phyloP scores from a whole-genome alignment of 2,329 filamentous ascomycete genomes.

The Nectriaceae sp. region DNA sequence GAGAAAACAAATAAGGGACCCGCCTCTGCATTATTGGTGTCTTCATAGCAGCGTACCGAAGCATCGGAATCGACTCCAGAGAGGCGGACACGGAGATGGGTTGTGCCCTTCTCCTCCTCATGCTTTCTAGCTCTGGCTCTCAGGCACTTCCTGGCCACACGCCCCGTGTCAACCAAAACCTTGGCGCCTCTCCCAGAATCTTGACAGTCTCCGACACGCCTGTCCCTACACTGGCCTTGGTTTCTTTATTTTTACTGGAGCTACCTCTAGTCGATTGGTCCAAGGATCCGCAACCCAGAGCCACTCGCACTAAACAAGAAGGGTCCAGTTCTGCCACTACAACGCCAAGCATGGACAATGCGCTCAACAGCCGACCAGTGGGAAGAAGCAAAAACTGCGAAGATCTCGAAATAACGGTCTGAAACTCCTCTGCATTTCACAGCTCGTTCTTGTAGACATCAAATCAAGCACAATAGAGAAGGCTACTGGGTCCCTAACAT shows the following conservation, averaged over 20 bases:
- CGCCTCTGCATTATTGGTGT: not conserved
- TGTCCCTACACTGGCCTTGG: not conserved
- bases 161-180: not conserved
- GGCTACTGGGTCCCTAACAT: too few species aligned
- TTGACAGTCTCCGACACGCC: conserved; percentile 1
- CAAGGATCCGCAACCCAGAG: not conserved
- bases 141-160: not conserved
- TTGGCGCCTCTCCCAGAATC: not conserved
- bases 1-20: too few species aligned
- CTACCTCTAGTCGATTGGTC: not conserved
- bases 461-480: too few species aligned
- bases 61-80: conserved; percentile 4
- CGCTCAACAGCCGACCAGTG: too few species aligned
- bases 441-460: too few species aligned
- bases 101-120: not conserved
- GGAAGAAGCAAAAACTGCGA: too few species aligned
- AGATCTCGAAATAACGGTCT: too few species aligned
- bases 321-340: not conserved
- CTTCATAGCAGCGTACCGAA: conserved; percentile 10
- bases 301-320: not conserved
- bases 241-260: not conserved
- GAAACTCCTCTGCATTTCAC: too few species aligned
- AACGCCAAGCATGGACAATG: too few species aligned
- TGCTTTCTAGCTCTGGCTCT: not conserved
- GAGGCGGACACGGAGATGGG: not conserved